These are phyloP conservation scores for Ophioceras dolichostomum DNA, from an alignment of 2,329 filamentous ascomycete species.

Conservation along the genomic window DNA sequence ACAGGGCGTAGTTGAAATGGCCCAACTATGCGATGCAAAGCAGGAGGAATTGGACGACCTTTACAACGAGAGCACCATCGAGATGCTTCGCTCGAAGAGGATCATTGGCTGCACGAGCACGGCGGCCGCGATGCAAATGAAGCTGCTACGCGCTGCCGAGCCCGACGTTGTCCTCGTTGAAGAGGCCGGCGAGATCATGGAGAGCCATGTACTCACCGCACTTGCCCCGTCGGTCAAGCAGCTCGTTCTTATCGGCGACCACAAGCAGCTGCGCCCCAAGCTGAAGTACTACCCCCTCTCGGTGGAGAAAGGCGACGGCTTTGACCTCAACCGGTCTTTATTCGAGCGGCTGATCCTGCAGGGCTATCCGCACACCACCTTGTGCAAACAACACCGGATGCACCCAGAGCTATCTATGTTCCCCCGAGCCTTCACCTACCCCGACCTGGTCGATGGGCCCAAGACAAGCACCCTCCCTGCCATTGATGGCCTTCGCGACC, in stretches of 20 bases:
- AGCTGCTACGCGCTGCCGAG: slow-evolving; percentile 36
- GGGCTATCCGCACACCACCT: slow-evolving; percentile 38
- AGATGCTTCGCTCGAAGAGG: slow-evolving; percentile 36
- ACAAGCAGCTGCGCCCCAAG: slow-evolving; percentile 61
- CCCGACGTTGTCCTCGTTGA: slow-evolving; percentile 56
- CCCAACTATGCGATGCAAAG: slow-evolving; percentile 25
- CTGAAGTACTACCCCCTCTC: slow-evolving; percentile 46
- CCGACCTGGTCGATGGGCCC: slow-evolving; percentile 41
- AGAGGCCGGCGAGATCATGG: slow-evolving; percentile 63
- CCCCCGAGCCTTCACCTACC: slow-evolving; percentile 47
- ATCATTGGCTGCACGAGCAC: slow-evolving; percentile 64
- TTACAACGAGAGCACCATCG: slow-evolving; percentile 26
- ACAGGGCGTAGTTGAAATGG: slow-evolving; percentile 22
- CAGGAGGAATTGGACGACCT: slow-evolving; percentile 29
- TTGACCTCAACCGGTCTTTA: slow-evolving; percentile 53
- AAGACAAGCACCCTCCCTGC: slow-evolving; percentile 31
- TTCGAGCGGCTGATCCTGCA: slow-evolving; percentile 54
- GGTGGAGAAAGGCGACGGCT: slow-evolving; percentile 52
- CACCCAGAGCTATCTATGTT: slow-evolving; percentile 53
- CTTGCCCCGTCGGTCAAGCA: slow-evolving; percentile 44
- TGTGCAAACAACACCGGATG: slow-evolving; percentile 56
- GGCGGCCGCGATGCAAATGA: slow-evolving; percentile 48
- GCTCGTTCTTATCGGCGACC: slow-evolving; percentile 59
- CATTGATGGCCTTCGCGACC: slow-evolving; percentile 43
- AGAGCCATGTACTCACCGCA: slow-evolving; percentile 53